Evolutionary conservation across 352 stramenopile genomes (phyloP), one percentile per base, ranked within the genome.

Genomic region (Lagenidium sp.): DNA sequence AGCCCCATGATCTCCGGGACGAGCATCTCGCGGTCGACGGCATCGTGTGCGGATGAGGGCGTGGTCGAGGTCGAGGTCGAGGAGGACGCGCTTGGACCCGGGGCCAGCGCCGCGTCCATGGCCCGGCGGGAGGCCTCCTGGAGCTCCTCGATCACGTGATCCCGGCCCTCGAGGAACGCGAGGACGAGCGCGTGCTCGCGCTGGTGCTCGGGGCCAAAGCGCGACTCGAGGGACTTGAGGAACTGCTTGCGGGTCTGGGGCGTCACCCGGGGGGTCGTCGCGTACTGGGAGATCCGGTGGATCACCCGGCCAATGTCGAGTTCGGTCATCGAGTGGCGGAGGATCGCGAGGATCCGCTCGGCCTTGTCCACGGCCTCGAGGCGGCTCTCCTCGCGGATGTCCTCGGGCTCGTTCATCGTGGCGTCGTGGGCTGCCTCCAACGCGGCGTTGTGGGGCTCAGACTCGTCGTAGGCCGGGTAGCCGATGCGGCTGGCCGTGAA

Each of bases 251-350:
- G 67, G 21, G 75, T 85, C 22, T 83, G 60, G 22, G 60, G 53
- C 31, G 72, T 90, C 37, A 88, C 73, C n/a, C 71, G 68, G 19
- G 78, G 78, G 16, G 84, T 68, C 42, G 76, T 86, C 4, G 81
- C 73, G 49, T 86, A 90, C 45, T 89, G 74, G 18, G 73, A 77
- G 38, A 89, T 68, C 36, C 80, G 78, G 32, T 89, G 77, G 35
- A 89, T 76, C 6, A 93, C 70, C 44, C 82, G 80, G 48, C 80
- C 74, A 22, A 89, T 88, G 51, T 85, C 69, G 8, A 88, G 57
- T 39, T 93, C 81, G 22, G 70, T 89, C 73, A 93, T 85, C 47
- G 77, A 86, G 53, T 89, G 74, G 10, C 81, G 77, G 30, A 93
- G 40, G 34, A 89, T 63, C 4, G 75, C 74, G 40, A 93, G 65